phyloP scores from a whole-genome alignment of 2,329 filamentous ascomycete species.

The Eurotiales sp. region DNA sequence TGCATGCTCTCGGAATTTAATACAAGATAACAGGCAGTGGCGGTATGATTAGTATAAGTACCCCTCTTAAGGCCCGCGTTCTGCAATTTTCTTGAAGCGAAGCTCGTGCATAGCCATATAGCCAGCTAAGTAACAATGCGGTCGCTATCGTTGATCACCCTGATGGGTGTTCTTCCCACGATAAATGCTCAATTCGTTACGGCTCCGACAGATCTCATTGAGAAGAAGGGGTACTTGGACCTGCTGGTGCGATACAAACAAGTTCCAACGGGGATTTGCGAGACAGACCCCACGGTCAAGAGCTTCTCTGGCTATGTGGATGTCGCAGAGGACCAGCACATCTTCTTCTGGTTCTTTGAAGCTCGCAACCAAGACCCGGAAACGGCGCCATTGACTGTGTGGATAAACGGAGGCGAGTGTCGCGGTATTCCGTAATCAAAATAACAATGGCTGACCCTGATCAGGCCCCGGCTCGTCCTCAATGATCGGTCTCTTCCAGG shows the following conservation, averaged over 20 bases:
- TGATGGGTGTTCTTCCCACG: conserved; percentile 8
- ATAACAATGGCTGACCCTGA: neutral
- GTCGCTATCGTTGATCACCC: conserved; percentile 5
- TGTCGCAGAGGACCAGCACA: conserved; percentile 58
- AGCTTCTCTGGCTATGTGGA: conserved; percentile 56
- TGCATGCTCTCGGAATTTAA: neutral
- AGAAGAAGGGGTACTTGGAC: conserved; percentile 33
- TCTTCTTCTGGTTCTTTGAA: conserved; percentile 65
- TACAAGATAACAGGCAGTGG: neutral
- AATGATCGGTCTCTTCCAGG: conserved; percentile 40
- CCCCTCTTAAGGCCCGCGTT: neutral
- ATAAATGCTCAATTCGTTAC: conserved; percentile 32
- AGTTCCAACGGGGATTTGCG: conserved; percentile 51
- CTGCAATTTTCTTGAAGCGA: neutral
- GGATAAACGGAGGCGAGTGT: conserved; percentile 45
- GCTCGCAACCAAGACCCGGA: conserved; percentile 40
- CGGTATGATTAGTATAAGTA: conserved; percentile 6
- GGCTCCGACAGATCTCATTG: conserved; percentile 34
- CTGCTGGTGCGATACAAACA: conserved; percentile 48
- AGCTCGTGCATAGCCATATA: neutral
- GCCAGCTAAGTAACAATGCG: conserved; percentile 6
- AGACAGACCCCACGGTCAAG: conserved; percentile 54
- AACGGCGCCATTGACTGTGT: conserved; percentile 44
- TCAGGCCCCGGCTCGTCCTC: conserved; percentile 41
- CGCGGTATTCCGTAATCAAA: too few relatives aligned